Percentiles rank a stretch among this genome's conserved stretches.
Conservation (phyloP, 768 basidiomycete genomes). For the Suillus subalutaceus region DNA sequence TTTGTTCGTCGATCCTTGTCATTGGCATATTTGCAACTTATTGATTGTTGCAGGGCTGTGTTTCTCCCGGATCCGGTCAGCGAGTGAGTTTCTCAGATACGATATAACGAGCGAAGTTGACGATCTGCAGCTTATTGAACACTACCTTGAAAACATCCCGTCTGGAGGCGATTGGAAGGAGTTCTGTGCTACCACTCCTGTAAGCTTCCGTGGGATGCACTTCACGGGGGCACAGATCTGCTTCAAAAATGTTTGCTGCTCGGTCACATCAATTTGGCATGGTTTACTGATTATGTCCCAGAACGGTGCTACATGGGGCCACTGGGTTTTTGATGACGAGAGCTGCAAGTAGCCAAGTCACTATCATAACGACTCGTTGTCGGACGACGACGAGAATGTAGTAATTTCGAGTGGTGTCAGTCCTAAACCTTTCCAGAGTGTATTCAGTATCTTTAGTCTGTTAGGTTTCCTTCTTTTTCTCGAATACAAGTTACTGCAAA, state of each 20-base stretch:
- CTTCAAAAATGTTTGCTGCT: conserved; percentile 22
- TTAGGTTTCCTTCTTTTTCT: no score
- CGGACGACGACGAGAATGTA: background rate
- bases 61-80: conserved; percentile 3
- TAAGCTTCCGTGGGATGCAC: conserved; percentile 25
- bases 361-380: background rate
- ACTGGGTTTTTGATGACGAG: conserved; percentile 28
- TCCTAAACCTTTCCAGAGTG: no score
- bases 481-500: no score
- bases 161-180: conserved; percentile 30
- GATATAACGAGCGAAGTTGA: background rate
- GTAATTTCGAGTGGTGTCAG: background rate
- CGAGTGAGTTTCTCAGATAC: conserved; percentile 5
- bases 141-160: conserved; percentile 31
- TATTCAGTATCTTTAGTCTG: no score
- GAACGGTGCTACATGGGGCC: conserved; percentile 24
- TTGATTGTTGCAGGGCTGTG: conserved; percentile 7
- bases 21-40: background rate
- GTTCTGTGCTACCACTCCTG: conserved; percentile 38
- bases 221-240: conserved; percentile 29
- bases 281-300: conserved; percentile 11
- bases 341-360: conserved; percentile 15
- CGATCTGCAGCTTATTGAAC: conserved; percentile 29
- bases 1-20: no score
- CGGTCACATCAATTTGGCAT: background rate